A percentile compares a stretch with the other conserved stretches of the same genome.
These are phyloP conservation scores for Centrapalus pauciflorus DNA, from an alignment of 129 eudicot species.

Conservation along the genomic window DNA sequence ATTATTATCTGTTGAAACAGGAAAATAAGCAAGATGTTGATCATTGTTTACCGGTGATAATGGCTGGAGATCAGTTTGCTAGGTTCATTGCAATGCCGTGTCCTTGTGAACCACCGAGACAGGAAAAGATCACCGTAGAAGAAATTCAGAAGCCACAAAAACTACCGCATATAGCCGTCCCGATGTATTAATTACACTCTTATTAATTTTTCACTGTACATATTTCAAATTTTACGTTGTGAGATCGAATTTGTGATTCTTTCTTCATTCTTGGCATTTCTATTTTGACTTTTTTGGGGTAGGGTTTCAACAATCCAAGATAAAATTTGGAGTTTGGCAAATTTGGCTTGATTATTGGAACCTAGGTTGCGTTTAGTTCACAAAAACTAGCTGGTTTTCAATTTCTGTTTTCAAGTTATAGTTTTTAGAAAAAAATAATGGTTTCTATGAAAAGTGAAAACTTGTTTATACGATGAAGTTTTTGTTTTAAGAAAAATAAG, in stretches of 20 bases:
- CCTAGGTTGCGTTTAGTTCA: too few relatives aligned
- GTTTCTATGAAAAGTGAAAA: too few relatives aligned
- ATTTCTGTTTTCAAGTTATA: too few relatives aligned
- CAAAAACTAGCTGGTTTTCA: too few relatives aligned
- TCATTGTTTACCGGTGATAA: conserved; percentile 65
- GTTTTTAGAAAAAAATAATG: too few relatives aligned
- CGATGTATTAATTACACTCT: conserved; percentile 30
- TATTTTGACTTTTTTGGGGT: conserved; percentile 10
- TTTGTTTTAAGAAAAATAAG: too few relatives aligned
- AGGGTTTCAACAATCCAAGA: background rate
- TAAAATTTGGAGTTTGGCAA: background rate
- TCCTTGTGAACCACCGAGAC: conserved; percentile 63
- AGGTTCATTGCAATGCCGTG: conserved; percentile 97
- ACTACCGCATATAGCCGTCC: conserved; percentile 54
- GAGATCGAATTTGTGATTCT: conserved; percentile 13
- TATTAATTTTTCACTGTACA: background rate
- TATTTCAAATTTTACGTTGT: background rate
- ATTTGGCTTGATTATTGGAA: too few relatives aligned
- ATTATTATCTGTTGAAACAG: conserved; percentile 31
- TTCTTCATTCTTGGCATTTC: background rate
- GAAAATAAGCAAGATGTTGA: conserved; percentile 30
- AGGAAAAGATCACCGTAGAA: conserved; percentile 16
- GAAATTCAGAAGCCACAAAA: conserved; percentile 47
- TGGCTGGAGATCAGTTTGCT: conserved; percentile 80
- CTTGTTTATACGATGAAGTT: too few relatives aligned